phyloP scores from a whole-genome alignment of 345 rosid genomes.

The Gossypioides kirkii region DNA sequence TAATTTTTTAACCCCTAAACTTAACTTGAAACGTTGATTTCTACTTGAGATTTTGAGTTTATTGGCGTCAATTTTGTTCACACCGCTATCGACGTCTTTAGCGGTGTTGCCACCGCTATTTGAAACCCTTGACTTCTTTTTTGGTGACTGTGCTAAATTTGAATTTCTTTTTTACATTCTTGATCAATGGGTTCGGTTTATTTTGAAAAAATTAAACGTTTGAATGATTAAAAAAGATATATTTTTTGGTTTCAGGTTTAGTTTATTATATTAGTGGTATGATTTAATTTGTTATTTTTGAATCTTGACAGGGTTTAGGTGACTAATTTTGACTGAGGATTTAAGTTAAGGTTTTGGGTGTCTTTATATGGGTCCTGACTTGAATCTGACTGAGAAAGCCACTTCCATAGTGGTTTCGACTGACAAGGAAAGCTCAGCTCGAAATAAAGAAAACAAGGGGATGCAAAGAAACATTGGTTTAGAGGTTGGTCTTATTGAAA shows the following conservation, averaged over 20 bases:
- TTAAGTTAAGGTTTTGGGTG: not conserved
- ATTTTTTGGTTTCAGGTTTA: not conserved
- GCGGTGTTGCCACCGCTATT: not conserved
- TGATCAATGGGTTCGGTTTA: not conserved
- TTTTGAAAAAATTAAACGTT: not conserved
- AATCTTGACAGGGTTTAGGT: slow-evolving; percentile 2
- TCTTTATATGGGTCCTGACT: slow-evolving; percentile 10
- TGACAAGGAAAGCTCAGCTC: not conserved
- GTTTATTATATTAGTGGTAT: not conserved
- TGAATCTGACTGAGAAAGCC: slow-evolving; percentile 7
- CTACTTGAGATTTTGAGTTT: not conserved
- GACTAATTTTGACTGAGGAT: not conserved
- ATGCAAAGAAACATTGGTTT: not conserved
- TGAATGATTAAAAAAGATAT: not conserved
- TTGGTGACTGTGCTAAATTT: not conserved
- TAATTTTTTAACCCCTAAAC: not conserved
- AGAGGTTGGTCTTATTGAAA: not conserved
- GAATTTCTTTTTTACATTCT: not conserved
- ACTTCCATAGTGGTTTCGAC: not conserved
- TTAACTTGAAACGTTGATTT: not conserved
- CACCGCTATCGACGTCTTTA: not conserved
- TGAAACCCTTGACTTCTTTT: not conserved
- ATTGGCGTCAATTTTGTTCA: not conserved
- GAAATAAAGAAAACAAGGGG: slow-evolving; percentile 1
- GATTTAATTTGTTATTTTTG: not conserved